Evolutionary conservation across 2,329 filamentous ascomycete species (phyloP), one percentile per base, ranked within the genome.

Genomic region (Cadophora sp.): DNA sequence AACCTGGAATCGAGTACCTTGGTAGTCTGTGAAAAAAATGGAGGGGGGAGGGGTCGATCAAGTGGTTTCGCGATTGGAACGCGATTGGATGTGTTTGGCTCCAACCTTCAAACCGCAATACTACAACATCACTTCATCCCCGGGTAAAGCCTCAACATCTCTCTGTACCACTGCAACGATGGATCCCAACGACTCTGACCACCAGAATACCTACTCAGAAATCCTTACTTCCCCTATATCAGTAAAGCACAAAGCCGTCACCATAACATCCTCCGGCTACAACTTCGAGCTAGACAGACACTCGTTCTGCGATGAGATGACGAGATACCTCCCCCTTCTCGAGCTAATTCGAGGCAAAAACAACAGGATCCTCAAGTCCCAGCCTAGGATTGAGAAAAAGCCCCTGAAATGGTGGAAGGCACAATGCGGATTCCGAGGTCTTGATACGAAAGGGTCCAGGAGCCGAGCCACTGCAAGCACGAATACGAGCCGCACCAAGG

Each of bases 101-200:
- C 11, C 8, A 39, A 39, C 4, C 36, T 39, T 39, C 36, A 39
- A 13, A 39, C 36, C 36, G 11, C 36, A n/a, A n/a, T n/a, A n/a
- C n/a, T n/a, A n/a, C n/a, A 33, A 33, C 30, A 4, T 33, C 30
- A 33, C 30, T 33, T 33, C 30, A 33, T 9, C 4, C 30, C 30
- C 30, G 9, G 4, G 9, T 9, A 33, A 9, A 33, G 9, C 4
- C 30, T 33, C 4, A 9, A 45, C 41, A 6, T 45, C 41, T n/a
- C 18, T 45, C 41, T 14, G 41, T 14, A 45, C 4, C 41, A 6
- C 13, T 14, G 5, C 13, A 45, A 14, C 5, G 11, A 45, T 45
- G 41, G 41, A 45, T 9, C 30, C 66, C 22, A 72, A 73, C 41
- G 51, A 48, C 13, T 30, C 24, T 22, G 48, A 30, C 9, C 7